Conservation (phyloP, 1,139 yeast genomes). For the Yamadazyma aaseri region DNA sequence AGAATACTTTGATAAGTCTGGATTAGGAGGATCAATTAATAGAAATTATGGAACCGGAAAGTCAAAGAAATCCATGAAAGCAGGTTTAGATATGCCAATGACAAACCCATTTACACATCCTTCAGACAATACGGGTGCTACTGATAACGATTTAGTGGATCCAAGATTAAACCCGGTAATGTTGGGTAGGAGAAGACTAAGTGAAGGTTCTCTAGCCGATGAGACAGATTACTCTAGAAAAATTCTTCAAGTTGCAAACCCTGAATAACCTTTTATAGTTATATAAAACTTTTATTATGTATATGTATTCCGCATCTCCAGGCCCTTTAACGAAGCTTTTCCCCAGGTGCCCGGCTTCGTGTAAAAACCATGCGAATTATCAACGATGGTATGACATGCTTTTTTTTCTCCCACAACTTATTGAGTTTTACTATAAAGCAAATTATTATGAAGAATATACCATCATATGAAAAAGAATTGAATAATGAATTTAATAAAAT, state of each 20-base stretch:
- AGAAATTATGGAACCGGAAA: slow-evolving; percentile 24
- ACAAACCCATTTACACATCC: slow-evolving; percentile 60
- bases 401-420: slow-evolving; percentile 1
- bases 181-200: slow-evolving; percentile 70
- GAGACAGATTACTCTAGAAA: slow-evolving; percentile 76
- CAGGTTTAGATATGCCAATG: slow-evolving; percentile 46
- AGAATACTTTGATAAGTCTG: slow-evolving; percentile 41
- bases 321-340: too few relatives aligned
- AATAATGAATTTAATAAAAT: slow-evolving; percentile 47
- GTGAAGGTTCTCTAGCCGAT: slow-evolving; percentile 76
- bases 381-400: slow-evolving; percentile 6
- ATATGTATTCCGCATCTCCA: too few relatives aligned
- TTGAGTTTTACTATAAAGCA: neutral
- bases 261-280: too few relatives aligned
- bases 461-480: slow-evolving; percentile 51
- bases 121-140: slow-evolving; percentile 32
- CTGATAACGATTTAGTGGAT: slow-evolving; percentile 31
- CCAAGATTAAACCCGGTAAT: slow-evolving; percentile 66
- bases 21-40: slow-evolving; percentile 20
- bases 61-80: slow-evolving; percentile 24
- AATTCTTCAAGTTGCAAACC: slow-evolving; percentile 72
- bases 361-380: slow-evolving; percentile 8
- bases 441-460: slow-evolving; percentile 23
- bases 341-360: slow-evolving; percentile 3
- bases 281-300: too few relatives aligned